Evolutionary conservation across 2,329 filamentous ascomycete species (phyloP), one percentile per base, ranked within the genome.

Genomic region (Rhinocladiella mackenziei): DNA sequence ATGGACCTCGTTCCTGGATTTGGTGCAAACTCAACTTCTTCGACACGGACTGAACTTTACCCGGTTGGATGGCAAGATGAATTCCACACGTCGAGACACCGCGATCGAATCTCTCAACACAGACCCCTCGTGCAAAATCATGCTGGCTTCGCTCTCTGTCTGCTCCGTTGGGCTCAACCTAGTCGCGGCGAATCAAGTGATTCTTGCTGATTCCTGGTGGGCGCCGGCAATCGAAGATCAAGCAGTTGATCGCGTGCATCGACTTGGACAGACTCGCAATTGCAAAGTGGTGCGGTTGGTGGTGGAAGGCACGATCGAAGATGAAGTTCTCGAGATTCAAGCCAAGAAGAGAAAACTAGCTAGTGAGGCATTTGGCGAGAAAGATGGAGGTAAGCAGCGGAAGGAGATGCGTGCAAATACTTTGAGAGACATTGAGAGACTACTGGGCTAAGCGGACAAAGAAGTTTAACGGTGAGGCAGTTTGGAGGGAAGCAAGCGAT

Each of bases 211-310:
- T 63, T 85, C 79, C 47, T 95, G 87, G 89, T 95, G 89, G 85
- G 88, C 89, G 1, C 89, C 89, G 0, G 88, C 88, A 1, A 92
- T 95, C 43, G 89, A 95, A 64, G 88, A 94, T 56, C 89, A 95
- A 62, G 89, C 89, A 3, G 76, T 94, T 2, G 89, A 95, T 60
- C 83, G 89, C 3, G 88, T 95, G 5, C 86, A 95, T 61, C 77
- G 89, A 0, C 73, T 95, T 0, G 89, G 89, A 0, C 89, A 95
- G 67, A 89, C 76, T 52, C 77, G 84, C 26, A 76, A 82, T 49
- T 89, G 84, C 0, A 89, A 80, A 1, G 82, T 94, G 1, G 92
- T 87, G 73, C 74, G 88, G 34, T 70, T 95, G 7, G 78, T 95
- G 1, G 84, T 94, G 68, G 84, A 94, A 56, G 77, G 74, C 1